These are phyloP conservation scores for Oemleria cerasiformis DNA, from an alignment of 306 rosid species.

Conservation along the genomic window DNA sequence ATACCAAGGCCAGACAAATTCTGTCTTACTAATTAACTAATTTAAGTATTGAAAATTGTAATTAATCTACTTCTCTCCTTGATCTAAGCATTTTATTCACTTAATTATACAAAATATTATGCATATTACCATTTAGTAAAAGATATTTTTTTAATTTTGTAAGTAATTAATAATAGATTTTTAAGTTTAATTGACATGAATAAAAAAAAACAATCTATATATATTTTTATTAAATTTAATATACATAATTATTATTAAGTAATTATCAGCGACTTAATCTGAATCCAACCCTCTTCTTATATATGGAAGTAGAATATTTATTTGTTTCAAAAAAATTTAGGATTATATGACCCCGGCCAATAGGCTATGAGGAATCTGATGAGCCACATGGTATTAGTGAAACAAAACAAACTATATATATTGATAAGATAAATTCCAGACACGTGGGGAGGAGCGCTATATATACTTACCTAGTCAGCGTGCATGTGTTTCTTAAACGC, in stretches of 20 bases:
- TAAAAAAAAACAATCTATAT: too few relatives aligned
- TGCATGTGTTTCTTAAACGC: neutral
- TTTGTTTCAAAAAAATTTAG: too few relatives aligned
- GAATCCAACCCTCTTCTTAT: too few relatives aligned
- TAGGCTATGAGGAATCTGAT: conserved; percentile 31
- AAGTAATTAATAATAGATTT: too few relatives aligned
- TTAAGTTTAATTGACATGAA: too few relatives aligned
- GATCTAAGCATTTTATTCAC: conserved; percentile 5
- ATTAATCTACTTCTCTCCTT: neutral
- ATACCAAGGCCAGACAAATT: neutral
- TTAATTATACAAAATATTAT: neutral
- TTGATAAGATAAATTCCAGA: conserved; percentile 4
- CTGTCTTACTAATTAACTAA: conserved; percentile 3
- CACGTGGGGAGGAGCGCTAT: conserved; percentile 27
- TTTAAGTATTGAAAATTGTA: neutral
- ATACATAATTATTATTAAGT: too few relatives aligned
- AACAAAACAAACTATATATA: neutral
- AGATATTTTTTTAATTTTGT: too few relatives aligned
- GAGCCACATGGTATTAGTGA: conserved; percentile 11
- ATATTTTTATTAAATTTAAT: too few relatives aligned
- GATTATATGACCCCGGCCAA: conserved; percentile 19
- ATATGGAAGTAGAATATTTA: too few relatives aligned
- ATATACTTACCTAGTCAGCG: neutral
- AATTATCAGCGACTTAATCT: too few relatives aligned
- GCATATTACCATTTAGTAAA: too few relatives aligned